Base-by-base conservation (phyloP, 2,329 filamentous ascomycete genomes). In the Shiraia bambusicola region DNA sequence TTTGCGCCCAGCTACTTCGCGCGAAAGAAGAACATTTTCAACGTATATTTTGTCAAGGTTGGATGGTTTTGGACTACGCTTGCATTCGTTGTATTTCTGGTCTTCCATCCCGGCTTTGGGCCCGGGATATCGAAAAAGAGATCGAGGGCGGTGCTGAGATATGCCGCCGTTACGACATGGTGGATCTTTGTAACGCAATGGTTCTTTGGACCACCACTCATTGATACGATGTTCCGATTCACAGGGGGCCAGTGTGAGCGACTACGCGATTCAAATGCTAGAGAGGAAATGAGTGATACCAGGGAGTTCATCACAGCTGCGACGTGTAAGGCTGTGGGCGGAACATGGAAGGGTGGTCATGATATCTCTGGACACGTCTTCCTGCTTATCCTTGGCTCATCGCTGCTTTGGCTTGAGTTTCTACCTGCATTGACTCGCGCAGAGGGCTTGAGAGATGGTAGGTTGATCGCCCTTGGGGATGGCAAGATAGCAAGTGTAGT, bases 331-430 rank as follows among this genome's bases (percentile, higher is more conserved):
- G 77, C 84, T 3, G 81, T 83, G 0, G 92, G 92, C 6, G 92
- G 93, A 0, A 74, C 76, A 40, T 98, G 93, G 93, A 81, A 76
- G 43, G 93, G 93, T n/a, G 93, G 93, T 0, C 90, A 97, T 69
- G 93, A 98, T 69, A 92, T 98, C 56, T 93, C 87, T 47, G 93
- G 93, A 0, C 93, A 97, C 69, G 89, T 96, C 3, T 96, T 98
- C 62, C 72, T 98, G 72, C 77, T 98, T 34, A 89, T 94, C 6
- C 74, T 96, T 29, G 88, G 88, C 3, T 92, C 86, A 42, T 82
- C 82, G 34, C 87, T 95, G 60, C 72, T 97, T 37, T 77, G 86
- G 69, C 83, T 95, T 59, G 93, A 97, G 73, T 78, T 90, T 59
- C 37, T 94, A 73, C 76, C 78, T 37, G 74, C 73, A 67, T 74